A percentile compares a stretch with the other conserved stretches of the same genome.
phyloP scores from a whole-genome alignment of 805 yeast species.

The Metschnikowia corniflorae region DNA sequence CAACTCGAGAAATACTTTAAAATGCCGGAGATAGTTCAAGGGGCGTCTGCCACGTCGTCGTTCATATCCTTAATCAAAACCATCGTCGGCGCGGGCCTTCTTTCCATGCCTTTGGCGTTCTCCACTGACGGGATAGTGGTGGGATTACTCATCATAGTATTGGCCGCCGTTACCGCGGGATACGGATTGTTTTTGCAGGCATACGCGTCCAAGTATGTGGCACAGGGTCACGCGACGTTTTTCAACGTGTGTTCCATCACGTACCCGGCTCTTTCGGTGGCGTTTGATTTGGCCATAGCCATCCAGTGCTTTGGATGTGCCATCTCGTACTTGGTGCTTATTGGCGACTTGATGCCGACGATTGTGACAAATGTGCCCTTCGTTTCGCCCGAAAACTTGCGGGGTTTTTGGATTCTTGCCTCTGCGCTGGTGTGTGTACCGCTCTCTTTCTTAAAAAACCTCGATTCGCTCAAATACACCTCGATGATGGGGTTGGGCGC shows the following conservation, averaged over 20 bases:
- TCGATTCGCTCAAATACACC: slow-evolving; percentile 83
- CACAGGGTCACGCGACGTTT: slow-evolving; percentile 62
- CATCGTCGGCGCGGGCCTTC: slow-evolving; percentile 75
- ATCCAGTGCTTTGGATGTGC: slow-evolving; percentile 80
- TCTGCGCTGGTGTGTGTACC: slow-evolving; percentile 48
- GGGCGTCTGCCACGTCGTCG: slow-evolving; percentile 56
- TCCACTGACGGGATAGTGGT: slow-evolving; percentile 61
- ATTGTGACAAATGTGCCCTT: slow-evolving; percentile 32
- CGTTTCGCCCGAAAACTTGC: slow-evolving; percentile 21
- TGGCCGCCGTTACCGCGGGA: slow-evolving; percentile 65
- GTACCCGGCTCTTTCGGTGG: slow-evolving; percentile 60
- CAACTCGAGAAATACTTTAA: neutral
- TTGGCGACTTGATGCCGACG: slow-evolving; percentile 74
- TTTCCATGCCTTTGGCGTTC: slow-evolving; percentile 75
- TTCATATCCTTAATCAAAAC: slow-evolving; percentile 67
- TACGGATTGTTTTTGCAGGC: slow-evolving; percentile 65
- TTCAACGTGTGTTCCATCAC: slow-evolving; percentile 64
- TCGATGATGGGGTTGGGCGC: slow-evolving; percentile 79
- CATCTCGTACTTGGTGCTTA: slow-evolving; percentile 63
- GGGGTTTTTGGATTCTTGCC: slow-evolving; percentile 60
- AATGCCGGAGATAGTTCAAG: slow-evolving; percentile 6
- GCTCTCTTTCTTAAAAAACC: slow-evolving; percentile 65
- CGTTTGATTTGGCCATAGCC: slow-evolving; percentile 71
- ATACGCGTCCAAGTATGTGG: slow-evolving; percentile 53
- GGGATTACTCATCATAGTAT: slow-evolving; percentile 51